These are phyloP conservation scores for Geoglossum glabrum DNA, from an alignment of 495 filamentous ascomycete genomes.

Conservation along the genomic window DNA sequence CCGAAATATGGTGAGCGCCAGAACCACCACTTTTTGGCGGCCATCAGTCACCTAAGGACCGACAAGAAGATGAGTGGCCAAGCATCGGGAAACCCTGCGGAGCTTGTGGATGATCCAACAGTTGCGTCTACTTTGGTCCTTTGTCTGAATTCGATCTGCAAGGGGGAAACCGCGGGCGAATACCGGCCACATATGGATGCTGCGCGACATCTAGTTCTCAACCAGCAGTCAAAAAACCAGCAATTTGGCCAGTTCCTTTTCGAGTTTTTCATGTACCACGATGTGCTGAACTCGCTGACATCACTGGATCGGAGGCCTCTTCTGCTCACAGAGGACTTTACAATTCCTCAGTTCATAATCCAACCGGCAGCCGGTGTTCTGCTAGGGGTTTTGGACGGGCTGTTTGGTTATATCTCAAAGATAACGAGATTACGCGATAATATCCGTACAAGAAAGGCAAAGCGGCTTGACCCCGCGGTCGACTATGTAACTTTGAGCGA, in stretches of 20 bases:
- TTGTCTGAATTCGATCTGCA: conserved; percentile 59
- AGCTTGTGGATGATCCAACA: conserved; percentile 27
- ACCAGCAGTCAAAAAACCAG: conserved; percentile 36
- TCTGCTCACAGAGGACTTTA: conserved; percentile 38
- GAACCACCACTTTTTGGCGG: conserved; percentile 27
- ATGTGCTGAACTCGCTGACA: conserved; percentile 64
- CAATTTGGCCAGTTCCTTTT: conserved; percentile 63
- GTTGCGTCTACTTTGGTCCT: conserved; percentile 70
- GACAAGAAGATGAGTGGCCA: conserved; percentile 23
- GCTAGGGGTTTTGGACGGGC: conserved; percentile 69
- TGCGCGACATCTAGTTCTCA: conserved; percentile 48
- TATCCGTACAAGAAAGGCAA: conserved; percentile 45
- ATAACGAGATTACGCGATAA: conserved; percentile 61
- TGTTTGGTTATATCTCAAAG: conserved; percentile 62
- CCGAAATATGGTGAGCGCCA: conserved; percentile 26
- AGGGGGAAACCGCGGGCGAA: conserved; percentile 55
- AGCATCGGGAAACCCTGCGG: conserved; percentile 17
- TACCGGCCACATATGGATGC: conserved; percentile 66
- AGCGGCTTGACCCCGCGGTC: conserved; percentile 45
- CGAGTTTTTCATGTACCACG: conserved; percentile 87
- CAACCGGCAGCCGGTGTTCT: conserved; percentile 48
- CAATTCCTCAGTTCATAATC: conserved; percentile 48
- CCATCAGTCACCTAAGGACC: conserved; percentile 22
- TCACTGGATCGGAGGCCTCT: conserved; percentile 35
- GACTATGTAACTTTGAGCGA: conserved; percentile 54